Conservation (phyloP, 306 rosid species). For the Begonia loranthoides region DNA sequence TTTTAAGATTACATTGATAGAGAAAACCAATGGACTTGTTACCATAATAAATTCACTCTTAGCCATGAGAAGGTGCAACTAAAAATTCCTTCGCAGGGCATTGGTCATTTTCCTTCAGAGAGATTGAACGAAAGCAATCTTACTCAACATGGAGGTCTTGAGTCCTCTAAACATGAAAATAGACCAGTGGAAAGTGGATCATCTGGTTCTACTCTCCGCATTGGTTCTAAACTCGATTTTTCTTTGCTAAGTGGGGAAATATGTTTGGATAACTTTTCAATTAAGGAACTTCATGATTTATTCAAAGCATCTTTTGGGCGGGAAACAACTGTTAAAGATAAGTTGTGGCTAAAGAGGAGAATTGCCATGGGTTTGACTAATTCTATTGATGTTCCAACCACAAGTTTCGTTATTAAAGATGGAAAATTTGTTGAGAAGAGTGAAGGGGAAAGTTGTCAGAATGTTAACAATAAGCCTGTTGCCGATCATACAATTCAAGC, state of each 20-base stretch:
- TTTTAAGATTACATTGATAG: conserved; percentile 24
- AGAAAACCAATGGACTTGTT: conserved; percentile 24
- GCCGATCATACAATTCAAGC: conserved; percentile 19
- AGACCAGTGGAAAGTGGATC: conserved; percentile 46
- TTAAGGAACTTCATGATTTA: conserved; percentile 79
- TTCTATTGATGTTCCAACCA: conserved; percentile 64
- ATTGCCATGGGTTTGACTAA: conserved; percentile 88
- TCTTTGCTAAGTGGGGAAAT: conserved; percentile 49
- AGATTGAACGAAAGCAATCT: conserved; percentile 30
- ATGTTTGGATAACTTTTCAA: conserved; percentile 79
- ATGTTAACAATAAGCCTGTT: conserved; percentile 18
- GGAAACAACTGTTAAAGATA: conserved; percentile 89
- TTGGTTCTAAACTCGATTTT: conserved; percentile 33
- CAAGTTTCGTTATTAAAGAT: conserved; percentile 53
- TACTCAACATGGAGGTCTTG: conserved; percentile 35
- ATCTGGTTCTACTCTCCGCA: conserved; percentile 42
- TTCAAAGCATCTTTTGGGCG: conserved; percentile 88
- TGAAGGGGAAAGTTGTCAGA: conserved; percentile 29
- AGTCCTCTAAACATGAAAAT: conserved; percentile 41
- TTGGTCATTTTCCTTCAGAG: conserved; percentile 25
- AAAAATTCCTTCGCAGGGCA: conserved; percentile 35
- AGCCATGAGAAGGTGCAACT: conserved; percentile 30
- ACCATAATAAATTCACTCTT: conserved; percentile 28
- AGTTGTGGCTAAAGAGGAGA: conserved; percentile 88
- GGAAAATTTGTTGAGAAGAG: conserved; percentile 37